Conservation (phyloP, 441 rosid species). For the Erysimum cheiri region DNA sequence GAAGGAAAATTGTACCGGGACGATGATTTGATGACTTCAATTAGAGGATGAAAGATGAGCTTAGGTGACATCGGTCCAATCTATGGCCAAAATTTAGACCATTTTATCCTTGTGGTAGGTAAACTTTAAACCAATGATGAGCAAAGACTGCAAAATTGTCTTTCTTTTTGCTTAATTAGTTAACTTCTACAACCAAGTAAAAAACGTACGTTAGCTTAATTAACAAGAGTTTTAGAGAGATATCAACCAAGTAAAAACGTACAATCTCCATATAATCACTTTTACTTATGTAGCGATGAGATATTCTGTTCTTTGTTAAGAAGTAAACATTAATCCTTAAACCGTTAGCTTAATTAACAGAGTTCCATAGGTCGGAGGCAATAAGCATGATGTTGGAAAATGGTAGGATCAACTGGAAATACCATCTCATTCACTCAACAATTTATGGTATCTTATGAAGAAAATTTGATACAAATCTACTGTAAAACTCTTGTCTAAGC, state of each 20-base stretch:
- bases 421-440: constrained; percentile 68
- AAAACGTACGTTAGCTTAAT: no score
- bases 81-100: neutral
- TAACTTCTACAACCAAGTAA: neutral
- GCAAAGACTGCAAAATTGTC: neutral
- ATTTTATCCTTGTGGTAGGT: constrained; percentile 10
- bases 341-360: neutral
- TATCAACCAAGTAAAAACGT: neutral
- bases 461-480: constrained; percentile 52
- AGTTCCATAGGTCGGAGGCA: neutral
- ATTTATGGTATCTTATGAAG: constrained; percentile 64
- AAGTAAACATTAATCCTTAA: neutral
- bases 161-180: neutral
- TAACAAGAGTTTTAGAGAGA: no score
- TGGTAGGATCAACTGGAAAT: constrained; percentile 66
- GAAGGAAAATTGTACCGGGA: neutral
- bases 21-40: neutral
- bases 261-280: no score
- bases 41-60: neutral
- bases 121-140: constrained; percentile 1
- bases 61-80: neutral
- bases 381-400: constrained; percentile 55
- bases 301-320: neutral
- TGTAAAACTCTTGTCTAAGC: constrained; percentile 16
- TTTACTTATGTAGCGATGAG: neutral